Evolutionary conservation across 2,329 filamentous ascomycete species (phyloP), one percentile per base, ranked within the genome.

Genomic region (Colletotrichum gigasporum): DNA sequence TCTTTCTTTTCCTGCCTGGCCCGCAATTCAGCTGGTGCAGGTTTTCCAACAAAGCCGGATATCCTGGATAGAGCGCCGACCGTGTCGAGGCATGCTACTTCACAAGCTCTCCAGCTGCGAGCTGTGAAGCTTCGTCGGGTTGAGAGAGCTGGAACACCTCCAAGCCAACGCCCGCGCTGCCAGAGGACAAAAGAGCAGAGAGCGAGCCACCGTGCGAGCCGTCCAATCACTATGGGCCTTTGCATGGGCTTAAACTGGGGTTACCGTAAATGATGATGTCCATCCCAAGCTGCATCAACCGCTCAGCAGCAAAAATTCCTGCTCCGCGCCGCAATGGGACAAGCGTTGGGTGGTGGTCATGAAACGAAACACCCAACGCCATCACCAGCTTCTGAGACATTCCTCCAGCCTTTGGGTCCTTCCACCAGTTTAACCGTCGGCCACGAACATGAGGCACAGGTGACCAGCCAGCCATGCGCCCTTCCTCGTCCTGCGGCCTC

Each of bases 351-450:
- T 39, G 47, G 18, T 50, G 56, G 20, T 64, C 28, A 48, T 64
- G 61, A 61, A 64, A 64, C 56, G 56, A 64, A 60, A 64, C 56
- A 61, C 28, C 16, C 61, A 61, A 53, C 61, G 56, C 61, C 61
- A 26, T 54, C 48, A n/a, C 34, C 10, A 47, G 16, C 26, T 18
- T 61, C 61, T 64, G 61, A 64, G 61, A 64, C 56, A 64, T 22
- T 18, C 10, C 9, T 47, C 22, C 20, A 32, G 39, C 30, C n/a
- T 60, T 24, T 53, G 12, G 8, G 20, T 54, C 30, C 48, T 35
- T 28, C 47, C 39, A 54, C 47, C 56, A 54, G 55, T 28, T 61
- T 61, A 64, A 53, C 47, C 55, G 61, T 54, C 48, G 20, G 18
- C 34, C 42, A 48, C 24, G 14, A 16, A 64, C 34, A 42, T 41